Evolutionary conservation across 2,329 filamentous ascomycete genomes (phyloP).

Genomic region (Ilyonectria robusta): DNA sequence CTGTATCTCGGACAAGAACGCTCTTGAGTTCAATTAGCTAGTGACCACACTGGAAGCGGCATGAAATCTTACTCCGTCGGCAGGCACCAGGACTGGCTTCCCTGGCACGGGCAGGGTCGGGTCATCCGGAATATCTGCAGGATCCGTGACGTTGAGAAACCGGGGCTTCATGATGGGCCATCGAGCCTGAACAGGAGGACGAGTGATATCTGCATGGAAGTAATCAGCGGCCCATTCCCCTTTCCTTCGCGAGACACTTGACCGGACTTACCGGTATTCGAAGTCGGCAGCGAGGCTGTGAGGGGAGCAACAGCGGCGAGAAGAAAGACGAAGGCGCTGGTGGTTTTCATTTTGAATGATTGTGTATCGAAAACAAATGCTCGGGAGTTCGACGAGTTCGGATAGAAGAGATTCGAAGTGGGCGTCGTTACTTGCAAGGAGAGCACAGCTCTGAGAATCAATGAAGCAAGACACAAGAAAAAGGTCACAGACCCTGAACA

Average conservation of each 20-base stretch:
- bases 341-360: constrained; percentile 43
- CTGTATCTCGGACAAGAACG: background rate
- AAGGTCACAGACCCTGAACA: constrained; percentile 37
- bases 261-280: constrained; percentile 32
- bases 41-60: no score
- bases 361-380: constrained; percentile 14
- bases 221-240: background rate
- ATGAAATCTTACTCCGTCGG: background rate
- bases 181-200: constrained; percentile 1
- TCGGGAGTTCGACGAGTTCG: background rate
- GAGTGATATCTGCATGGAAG: background rate
- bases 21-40: background rate
- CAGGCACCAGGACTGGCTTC: constrained; percentile 18
- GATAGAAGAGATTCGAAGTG: background rate
- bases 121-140: background rate
- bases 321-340: constrained; percentile 34
- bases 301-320: constrained; percentile 40
- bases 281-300: constrained; percentile 33
- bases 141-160: constrained; percentile 4
- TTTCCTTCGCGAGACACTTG: background rate
- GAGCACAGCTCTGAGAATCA: constrained; percentile 29
- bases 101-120: constrained; percentile 2
- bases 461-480: background rate
- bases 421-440: constrained; percentile 2
- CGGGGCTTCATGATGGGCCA: background rate